Conservation (phyloP, 306 rosid species). For the Hippophae gyantsensis region DNA sequence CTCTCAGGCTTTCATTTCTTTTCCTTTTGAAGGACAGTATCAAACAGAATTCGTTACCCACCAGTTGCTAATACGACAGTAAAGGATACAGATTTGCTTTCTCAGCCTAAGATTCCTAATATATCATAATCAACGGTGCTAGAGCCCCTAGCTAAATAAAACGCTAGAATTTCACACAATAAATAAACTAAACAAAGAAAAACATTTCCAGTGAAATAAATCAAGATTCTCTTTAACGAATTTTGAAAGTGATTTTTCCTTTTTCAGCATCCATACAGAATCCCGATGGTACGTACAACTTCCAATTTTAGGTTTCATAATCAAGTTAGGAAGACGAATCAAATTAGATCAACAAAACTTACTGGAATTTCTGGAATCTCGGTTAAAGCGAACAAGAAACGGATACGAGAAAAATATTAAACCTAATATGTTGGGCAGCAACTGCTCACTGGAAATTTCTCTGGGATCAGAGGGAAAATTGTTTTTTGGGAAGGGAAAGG, state of each 20-base stretch:
- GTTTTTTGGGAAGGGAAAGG: too few species aligned
- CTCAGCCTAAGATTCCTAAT: too few species aligned
- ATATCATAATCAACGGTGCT: too few species aligned
- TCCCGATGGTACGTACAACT: not conserved
- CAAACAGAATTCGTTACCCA: not conserved
- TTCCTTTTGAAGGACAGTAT: too few species aligned
- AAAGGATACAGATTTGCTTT: not conserved
- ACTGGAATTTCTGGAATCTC: slow-evolving; percentile 5
- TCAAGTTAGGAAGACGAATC: not conserved
- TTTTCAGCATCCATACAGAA: not conserved
- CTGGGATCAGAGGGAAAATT: too few species aligned
- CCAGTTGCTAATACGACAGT: not conserved
- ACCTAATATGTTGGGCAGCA: too few species aligned
- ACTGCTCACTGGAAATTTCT: too few species aligned
- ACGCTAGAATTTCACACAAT: not conserved
- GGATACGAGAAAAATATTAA: not conserved
- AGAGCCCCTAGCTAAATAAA: too few species aligned
- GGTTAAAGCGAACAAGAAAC: not conserved
- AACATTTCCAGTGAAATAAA: too few species aligned
- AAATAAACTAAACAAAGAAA: too few species aligned
- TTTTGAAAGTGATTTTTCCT: not conserved
- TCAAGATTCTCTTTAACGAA: not conserved
- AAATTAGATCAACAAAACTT: not conserved
- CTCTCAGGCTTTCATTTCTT: not conserved
- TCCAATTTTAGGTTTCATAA: not conserved